Conservation (phyloP, 78 protist species). For the Dictyostelium firmibasis region DNA sequence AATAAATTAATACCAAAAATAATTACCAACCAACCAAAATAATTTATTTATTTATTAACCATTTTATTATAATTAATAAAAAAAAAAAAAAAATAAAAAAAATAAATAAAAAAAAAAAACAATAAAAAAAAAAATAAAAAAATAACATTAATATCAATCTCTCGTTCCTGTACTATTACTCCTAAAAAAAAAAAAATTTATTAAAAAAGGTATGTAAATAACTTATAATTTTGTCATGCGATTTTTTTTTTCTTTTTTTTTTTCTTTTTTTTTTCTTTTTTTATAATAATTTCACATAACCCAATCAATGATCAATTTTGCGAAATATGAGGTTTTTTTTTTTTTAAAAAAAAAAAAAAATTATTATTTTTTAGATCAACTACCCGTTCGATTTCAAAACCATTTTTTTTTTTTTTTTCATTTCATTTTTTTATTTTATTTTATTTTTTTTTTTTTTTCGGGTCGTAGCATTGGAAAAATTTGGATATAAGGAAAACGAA, state of each 20-base stretch:
- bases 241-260: too few species aligned
- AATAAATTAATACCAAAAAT: neutral
- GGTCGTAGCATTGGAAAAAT: neutral
- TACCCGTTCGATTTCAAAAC: too few species aligned
- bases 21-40: neutral
- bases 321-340: too few species aligned
- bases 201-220: neutral
- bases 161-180: neutral
- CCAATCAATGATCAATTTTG: neutral
- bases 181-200: neutral
- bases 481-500: neutral
- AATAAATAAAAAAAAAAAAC: neutral
- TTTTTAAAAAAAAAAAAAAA: too few species aligned
- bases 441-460: neutral
- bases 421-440: too few species aligned
- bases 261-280: too few species aligned
- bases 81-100: too few species aligned
- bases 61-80: too few species aligned
- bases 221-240: too few species aligned
- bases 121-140: too few species aligned
- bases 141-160: neutral
- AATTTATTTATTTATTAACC: neutral
- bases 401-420: too few species aligned
- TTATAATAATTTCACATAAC: neutral
- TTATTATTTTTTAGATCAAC: too few species aligned